Percentiles rank a stretch among this genome's conserved stretches.
Evolutionary conservation across 192 early-diverging fungal genomes (phyloP).

Genomic region (Backusella liffmaniae): DNA sequence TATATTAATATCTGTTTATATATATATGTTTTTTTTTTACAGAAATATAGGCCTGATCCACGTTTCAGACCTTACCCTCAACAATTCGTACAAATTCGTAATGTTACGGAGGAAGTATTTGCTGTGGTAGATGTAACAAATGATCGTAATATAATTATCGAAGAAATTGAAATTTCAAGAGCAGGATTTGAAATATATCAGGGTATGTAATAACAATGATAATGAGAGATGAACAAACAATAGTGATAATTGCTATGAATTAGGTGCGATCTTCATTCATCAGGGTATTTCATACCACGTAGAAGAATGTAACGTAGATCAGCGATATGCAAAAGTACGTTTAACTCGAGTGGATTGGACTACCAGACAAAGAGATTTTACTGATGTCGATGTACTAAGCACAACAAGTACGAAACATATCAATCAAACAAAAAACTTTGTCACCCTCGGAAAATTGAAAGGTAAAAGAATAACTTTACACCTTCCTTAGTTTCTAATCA

Average conservation of each 20-base stretch:
- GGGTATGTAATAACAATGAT: slow-evolving; percentile 25
- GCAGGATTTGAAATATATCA: slow-evolving; percentile 60
- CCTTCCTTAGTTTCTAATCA: neutral
- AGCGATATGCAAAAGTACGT: slow-evolving; percentile 42
- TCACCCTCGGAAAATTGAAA: slow-evolving; percentile 25
- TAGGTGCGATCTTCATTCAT: slow-evolving; percentile 62
- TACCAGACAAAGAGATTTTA: slow-evolving; percentile 52
- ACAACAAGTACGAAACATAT: neutral
- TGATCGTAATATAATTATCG: slow-evolving; percentile 38
- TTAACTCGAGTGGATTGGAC: slow-evolving; percentile 49
- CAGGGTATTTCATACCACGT: slow-evolving; percentile 56
- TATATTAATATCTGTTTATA: neutral
- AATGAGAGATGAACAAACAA: neutral
- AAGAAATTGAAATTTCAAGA: slow-evolving; percentile 51
- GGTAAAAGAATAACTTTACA: slow-evolving; percentile 9
- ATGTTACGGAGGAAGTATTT: slow-evolving; percentile 44
- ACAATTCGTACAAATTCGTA: slow-evolving; percentile 46
- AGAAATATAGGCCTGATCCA: slow-evolving; percentile 47
- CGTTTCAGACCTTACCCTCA: slow-evolving; percentile 46
- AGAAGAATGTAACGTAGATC: slow-evolving; percentile 48
- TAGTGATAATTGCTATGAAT: neutral
- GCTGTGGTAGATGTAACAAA: slow-evolving; percentile 51
- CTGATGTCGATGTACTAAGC: slow-evolving; percentile 47
- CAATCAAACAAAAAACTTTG: neutral
- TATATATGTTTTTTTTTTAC: neutral